Evolutionary conservation across 2,329 filamentous ascomycete species (phyloP).

Genomic region (Cercospora canescens): DNA sequence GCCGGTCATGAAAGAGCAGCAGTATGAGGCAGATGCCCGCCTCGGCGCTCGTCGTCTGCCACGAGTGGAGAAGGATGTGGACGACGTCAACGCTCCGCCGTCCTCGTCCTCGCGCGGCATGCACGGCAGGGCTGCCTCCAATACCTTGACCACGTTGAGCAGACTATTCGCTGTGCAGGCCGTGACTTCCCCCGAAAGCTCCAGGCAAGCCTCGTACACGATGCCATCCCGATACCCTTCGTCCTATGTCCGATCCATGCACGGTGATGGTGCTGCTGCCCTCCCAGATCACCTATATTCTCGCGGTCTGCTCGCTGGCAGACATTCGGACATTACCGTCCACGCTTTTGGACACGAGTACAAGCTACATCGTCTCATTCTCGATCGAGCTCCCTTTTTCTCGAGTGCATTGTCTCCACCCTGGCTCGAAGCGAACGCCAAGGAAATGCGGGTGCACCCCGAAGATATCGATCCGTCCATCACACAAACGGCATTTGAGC

Average conservation of each 20-base stretch:
- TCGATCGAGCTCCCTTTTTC: conserved; percentile 59
- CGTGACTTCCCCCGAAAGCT: conserved; percentile 38
- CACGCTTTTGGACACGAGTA: conserved; percentile 55
- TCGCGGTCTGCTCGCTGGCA: conserved; percentile 52
- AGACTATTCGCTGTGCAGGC: conserved; percentile 46
- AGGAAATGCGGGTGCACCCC: conserved; percentile 54
- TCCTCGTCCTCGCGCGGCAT: conserved; percentile 29
- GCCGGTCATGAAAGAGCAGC: conserved; percentile 17
- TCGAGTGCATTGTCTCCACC: conserved; percentile 54
- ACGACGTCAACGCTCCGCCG: conserved; percentile 48
- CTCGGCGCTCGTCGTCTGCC: conserved; percentile 34
- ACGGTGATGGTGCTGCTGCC: conserved; percentile 29
- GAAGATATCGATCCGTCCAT: conserved; percentile 57
- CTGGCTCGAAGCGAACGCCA: conserved; percentile 56
- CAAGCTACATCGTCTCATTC: conserved; percentile 54
- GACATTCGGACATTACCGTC: conserved; percentile 56
- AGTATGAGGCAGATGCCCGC: conserved; percentile 14
- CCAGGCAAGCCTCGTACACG: conserved; percentile 45
- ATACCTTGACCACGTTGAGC: conserved; percentile 46
- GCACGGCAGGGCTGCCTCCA: conserved; percentile 38
- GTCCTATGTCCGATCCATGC: conserved; percentile 23
- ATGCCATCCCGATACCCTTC: conserved; percentile 22
- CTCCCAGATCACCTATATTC: conserved; percentile 55
- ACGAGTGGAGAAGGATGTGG: conserved; percentile 49
- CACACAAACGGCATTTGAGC: conserved; percentile 54